A percentile compares a stretch with the other conserved stretches of the same genome.
These are phyloP conservation scores for Plasmodium billcollinsi DNA, from an alignment of 169 alveolate species.

Conservation along the genomic window DNA sequence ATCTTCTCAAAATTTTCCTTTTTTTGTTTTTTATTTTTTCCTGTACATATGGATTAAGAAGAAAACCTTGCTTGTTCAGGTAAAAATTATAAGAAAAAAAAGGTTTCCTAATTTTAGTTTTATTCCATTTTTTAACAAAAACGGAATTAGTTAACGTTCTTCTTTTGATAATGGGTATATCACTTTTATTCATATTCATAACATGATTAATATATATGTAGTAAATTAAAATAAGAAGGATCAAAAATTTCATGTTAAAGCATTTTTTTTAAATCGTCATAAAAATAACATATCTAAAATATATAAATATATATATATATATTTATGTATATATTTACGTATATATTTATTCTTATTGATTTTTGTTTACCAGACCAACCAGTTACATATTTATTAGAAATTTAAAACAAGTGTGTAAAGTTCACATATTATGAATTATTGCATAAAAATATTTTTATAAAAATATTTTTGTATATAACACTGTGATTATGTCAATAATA, in stretches of 20 bases:
- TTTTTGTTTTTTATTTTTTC: no score
- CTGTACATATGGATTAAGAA: neutral
- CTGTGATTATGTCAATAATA: no score
- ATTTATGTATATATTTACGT: neutral
- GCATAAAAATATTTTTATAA: neutral
- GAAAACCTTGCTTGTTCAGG: neutral
- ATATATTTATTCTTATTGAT: neutral
- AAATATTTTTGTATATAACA: neutral
- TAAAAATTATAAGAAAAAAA: no score
- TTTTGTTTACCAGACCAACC: neutral
- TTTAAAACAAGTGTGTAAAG: no score
- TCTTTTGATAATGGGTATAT: neutral
- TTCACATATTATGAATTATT: no score
- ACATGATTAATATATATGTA: neutral
- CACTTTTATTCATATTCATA: neutral
- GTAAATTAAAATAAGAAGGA: neutral
- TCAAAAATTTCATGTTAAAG: slow-evolving; percentile 1
- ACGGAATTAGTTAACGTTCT: neutral
- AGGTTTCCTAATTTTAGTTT: no score
- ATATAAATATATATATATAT: neutral
- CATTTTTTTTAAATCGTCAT: neutral
- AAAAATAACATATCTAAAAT: neutral
- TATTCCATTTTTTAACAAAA: no score
- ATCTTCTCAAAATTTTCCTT: no score
- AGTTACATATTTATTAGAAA: no score